Base-by-base conservation (phyloP, 345 rosid species). In the Moringa oleifera region DNA sequence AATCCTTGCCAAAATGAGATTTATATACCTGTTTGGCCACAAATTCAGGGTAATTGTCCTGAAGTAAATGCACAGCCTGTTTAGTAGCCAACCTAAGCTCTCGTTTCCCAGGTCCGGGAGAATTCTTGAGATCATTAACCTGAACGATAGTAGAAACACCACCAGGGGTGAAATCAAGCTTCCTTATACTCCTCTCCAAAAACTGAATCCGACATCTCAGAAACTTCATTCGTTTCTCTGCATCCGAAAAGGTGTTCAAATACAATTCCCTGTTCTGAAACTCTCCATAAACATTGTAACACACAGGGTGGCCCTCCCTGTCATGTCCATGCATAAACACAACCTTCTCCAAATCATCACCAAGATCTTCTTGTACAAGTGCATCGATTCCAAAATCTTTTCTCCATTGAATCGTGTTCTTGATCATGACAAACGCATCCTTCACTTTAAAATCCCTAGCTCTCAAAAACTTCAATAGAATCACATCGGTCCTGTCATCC, bases 11-110 rank as follows among this genome's bases (percentile, higher is more conserved):
- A 58, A 62, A 25, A 46, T 23, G n/a, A n/a, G n/a, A 21, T 0
- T 20, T 23, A 53, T 10, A 51, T 55, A 92, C 97, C 90, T 93
- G 97, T 66, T 81, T 93, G 59, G 94, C 86, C 2, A 90, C 98
- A 64, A 93, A 93, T 75, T 90, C 98, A 7, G 97, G 98, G 64
- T 89, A 93, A 69, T 93, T 93, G 63, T 93, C 98, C 63, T 93
- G 98, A 68, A 93, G 90, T 71, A 89, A 63, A 18, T 83, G 85
- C 2, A 93, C 83, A 18, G 96, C 95, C 70, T 87, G 93, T 36
- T 76, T 84, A 37, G 97, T 90, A 0, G 97, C 96, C 21, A 78
- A 63, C 67, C 98, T 76, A 59, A 87, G 97, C 81, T 87, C 98
- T 21, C 70, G 70, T 79, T 89, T 89, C 0, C 77, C 87, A 0